Evolutionary conservation across 352 stramenopile genomes (phyloP).

Genomic region (Pythium utonaiense): DNA sequence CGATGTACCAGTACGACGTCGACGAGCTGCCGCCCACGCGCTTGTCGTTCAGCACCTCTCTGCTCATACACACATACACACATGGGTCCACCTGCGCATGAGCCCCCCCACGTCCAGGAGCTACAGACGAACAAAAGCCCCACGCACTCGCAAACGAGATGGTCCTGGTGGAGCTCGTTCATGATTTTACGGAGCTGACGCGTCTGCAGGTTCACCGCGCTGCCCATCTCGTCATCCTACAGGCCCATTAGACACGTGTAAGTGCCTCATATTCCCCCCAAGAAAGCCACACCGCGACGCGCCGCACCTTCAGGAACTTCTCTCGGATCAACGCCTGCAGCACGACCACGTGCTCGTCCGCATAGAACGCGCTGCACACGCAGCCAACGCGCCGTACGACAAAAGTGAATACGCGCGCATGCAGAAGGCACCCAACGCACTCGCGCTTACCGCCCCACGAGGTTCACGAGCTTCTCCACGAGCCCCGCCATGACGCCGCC

Average conservation of each 20-base stretch:
- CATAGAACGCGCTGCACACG: slow-evolving; percentile 74
- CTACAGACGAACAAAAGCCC: too few species aligned
- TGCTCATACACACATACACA: slow-evolving; percentile 16
- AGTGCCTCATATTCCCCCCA: neutral
- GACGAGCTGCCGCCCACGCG: slow-evolving; percentile 76
- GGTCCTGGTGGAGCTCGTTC: slow-evolving; percentile 83
- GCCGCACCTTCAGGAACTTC: slow-evolving; percentile 80
- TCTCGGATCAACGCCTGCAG: slow-evolving; percentile 80
- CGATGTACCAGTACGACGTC: slow-evolving; percentile 90
- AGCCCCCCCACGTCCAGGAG: too few species aligned
- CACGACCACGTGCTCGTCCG: slow-evolving; percentile 86
- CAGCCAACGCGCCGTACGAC: neutral
- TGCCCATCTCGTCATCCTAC: slow-evolving; percentile 87
- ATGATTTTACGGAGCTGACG: slow-evolving; percentile 88
- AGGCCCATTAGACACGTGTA: neutral
- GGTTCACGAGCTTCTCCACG: slow-evolving; percentile 84
- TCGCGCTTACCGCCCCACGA: slow-evolving; percentile 59
- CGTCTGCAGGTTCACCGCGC: slow-evolving; percentile 84
- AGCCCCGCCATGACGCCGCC: slow-evolving; percentile 58
- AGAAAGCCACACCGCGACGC: neutral
- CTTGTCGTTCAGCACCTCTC: slow-evolving; percentile 88
- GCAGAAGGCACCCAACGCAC: neutral
- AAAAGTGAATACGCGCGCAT: neutral
- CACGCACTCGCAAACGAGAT: slow-evolving; percentile 81
- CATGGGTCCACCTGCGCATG: neutral